Base-by-base conservation (phyloP, 306 rosid species). In the Fragaria ananassa region DNA sequence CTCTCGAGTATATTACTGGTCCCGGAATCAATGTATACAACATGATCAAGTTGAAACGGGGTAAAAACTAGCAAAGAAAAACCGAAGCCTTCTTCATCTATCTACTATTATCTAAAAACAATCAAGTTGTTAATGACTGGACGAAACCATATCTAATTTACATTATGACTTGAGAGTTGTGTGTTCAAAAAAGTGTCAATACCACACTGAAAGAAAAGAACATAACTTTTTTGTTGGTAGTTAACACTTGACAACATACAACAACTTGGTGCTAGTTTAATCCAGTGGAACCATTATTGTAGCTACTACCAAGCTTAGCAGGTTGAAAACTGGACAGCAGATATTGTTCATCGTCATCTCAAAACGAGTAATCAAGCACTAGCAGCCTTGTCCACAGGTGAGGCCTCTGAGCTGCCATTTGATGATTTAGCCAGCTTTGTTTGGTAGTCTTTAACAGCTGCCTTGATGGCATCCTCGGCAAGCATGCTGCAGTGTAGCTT, bases 401-500 rank as follows among this genome's bases (percentile, higher is more conserved):
- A 49, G 45, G 82, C 79, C 65, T 63, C 72, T 76, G 84, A 53
- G 41, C 51, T 42, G 27, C 79, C 77, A 14, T 46, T 21, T 34
- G 82, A 13, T 34, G 81, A 11, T 6, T 89, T 79, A 57, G 81
- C 73, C 45, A 82, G 91, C 79, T 87, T 96, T 12, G 89, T 65
- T 78, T 88, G 93, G 56, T 92, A 96, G 77, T 96, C 98, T 86
- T 96, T 92, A 67, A 96, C 90, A 53, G 99, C 99, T 53, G 99
- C 98, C 85, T 96, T 96, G 76, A 96, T 96, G 5, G 99, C 99
- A 80, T 96, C 99, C 88, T 96, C 99, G 17, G 99, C 99, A 50
- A 96, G 98, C 99, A 96, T 96, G 88, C 98, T 96, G 87, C 99
- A 92, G 82, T 96, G 99, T 75, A 96, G 88, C 90, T 96, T 96